These are phyloP conservation scores for Sporisorium scitamineum DNA, from an alignment of 1,284 basidiomycete genomes.

Conservation along the genomic window DNA sequence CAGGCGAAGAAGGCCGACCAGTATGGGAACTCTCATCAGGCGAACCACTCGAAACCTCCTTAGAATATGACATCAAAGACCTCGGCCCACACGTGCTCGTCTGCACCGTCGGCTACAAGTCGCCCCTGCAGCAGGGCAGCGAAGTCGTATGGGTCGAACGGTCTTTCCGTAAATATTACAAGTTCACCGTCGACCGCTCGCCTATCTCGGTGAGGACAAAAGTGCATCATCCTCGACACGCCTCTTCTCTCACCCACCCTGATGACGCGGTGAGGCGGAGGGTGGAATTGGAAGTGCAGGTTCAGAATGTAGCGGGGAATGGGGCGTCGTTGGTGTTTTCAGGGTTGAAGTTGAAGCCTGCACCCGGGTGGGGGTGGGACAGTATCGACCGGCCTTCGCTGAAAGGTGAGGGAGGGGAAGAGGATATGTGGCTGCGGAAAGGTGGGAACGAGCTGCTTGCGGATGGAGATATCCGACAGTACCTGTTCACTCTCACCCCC, in stretches of 20 bases:
- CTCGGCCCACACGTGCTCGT: slow-evolving; percentile 63
- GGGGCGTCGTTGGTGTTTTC: slow-evolving; percentile 47
- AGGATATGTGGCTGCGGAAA: slow-evolving; percentile 38
- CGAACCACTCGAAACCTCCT: slow-evolving; percentile 45
- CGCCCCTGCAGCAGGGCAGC: neutral
- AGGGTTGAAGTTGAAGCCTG: slow-evolving; percentile 44
- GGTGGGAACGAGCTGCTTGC: slow-evolving; percentile 31
- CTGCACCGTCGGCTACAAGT: slow-evolving; percentile 65
- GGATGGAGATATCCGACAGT: slow-evolving; percentile 63
- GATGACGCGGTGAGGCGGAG: slow-evolving; percentile 32
- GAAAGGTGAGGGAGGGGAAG: neutral
- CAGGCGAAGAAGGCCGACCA: neutral
- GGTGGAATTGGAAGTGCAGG: slow-evolving; percentile 67
- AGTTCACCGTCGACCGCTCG: slow-evolving; percentile 47
- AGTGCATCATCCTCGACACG: slow-evolving; percentile 53
- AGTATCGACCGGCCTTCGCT: slow-evolving; percentile 41
- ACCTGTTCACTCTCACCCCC: slow-evolving; percentile 53
- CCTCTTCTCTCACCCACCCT: slow-evolving; percentile 35
- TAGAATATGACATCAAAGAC: slow-evolving; percentile 66
- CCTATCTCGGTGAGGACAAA: slow-evolving; percentile 67
- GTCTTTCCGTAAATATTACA: slow-evolving; percentile 65
- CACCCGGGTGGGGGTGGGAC: slow-evolving; percentile 33
- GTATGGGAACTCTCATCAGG: slow-evolving; percentile 22
- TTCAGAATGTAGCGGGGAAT: slow-evolving; percentile 57
- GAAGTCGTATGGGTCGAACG: slow-evolving; percentile 36